Evolutionary conservation across 208 protist species (phyloP), one percentile per base, ranked within the genome.

Genomic region (Naegleria lovaniensis): DNA sequence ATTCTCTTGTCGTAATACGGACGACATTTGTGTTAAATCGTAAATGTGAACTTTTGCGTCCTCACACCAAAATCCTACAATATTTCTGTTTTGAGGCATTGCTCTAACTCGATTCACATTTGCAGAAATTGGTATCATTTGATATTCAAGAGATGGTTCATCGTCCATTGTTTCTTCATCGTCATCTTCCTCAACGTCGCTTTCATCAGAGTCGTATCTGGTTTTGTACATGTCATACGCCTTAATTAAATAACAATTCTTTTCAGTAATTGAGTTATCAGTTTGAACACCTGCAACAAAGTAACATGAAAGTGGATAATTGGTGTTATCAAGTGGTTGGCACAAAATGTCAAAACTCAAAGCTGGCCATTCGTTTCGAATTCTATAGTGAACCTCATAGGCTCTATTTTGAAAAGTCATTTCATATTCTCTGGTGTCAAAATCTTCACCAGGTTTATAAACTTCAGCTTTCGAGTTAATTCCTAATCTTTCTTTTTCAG

Each of bases 281-380:
- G 98, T 97, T 95, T 99, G 97, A 38, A 98, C 98, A 90, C 98
- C 98, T 76, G 97, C 98, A 13, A 98, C 97, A 7, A 98, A 91
- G 90, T 96, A 97, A 59, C 95, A 93, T 6, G 96, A 97, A 58
- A 98, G 94, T 15, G 98, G 98, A 92, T 97, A 99, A 84, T 93
- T 92, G 4, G 67, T 90, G 7, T 7, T 52, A 58, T 84, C 88
- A 13, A 52, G 11, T 13, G 59, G 33, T 84, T 93, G 55, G 7
- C 2, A 29, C 13, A 92, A 5, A 52, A 93, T 84, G 29, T 93
- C 92, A 48, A 93, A 93, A 36, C 48, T 91, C 13, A 93, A 75
- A 15, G 41, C 92, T n/a, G 92, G 92, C 92, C 92, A 93, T 43
- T 93, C 92, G 19, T 83, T 40, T 19, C 36, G 39, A 2, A 93